phyloP scores from a whole-genome alignment of 2,329 filamentous ascomycete genomes.

The Colletotrichum chrysophilum region DNA sequence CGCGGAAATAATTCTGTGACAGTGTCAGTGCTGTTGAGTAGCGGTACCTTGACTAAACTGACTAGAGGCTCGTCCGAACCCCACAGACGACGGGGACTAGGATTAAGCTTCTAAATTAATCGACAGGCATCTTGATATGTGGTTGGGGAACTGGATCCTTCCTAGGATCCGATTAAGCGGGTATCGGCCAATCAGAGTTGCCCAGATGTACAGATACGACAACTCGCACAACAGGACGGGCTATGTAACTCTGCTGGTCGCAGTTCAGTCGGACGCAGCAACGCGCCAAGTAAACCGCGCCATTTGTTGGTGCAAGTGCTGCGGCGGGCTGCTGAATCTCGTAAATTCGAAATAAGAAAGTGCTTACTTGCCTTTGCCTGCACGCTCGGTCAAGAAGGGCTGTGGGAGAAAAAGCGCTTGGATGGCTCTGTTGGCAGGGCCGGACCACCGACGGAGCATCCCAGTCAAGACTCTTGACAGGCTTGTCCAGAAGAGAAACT shows the following conservation, averaged over 20 bases:
- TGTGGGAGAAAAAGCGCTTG: neutral
- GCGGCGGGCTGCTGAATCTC: neutral
- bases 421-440: neutral
- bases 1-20: neutral
- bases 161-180: neutral
- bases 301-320: neutral
- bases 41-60: neutral
- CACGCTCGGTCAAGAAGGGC: neutral
- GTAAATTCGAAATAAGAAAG: neutral
- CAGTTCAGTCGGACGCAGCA: neutral
- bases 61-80: neutral
- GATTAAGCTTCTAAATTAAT: slow-evolving; percentile 15
- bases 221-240: neutral
- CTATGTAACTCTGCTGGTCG: neutral
- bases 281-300: neutral
- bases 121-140: neutral
- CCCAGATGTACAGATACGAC: neutral
- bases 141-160: neutral
- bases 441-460: neutral
- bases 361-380: neutral
- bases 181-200: neutral
- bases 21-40: neutral
- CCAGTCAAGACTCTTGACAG: neutral
- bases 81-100: neutral
- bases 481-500: neutral